Base-by-base conservation (phyloP, 2,329 filamentous ascomycete species). In the Trichoderma koningii region DNA sequence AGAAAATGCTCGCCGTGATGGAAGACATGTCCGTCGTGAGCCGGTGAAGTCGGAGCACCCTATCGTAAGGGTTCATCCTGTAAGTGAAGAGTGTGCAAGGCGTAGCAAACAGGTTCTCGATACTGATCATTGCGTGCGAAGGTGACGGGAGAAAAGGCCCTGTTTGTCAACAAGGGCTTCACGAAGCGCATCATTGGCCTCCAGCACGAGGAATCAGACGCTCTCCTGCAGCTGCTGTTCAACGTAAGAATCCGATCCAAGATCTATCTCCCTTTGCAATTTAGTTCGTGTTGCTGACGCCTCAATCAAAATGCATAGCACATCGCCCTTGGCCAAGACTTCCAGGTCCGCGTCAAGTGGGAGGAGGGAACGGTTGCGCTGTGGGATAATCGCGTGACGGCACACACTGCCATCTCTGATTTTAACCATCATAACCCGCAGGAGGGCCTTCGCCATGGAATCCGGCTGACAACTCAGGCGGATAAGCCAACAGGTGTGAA, bases 341-440 rank as follows among this genome's bases (percentile, higher is more conserved):
- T 82, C 67, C 76, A 76, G 26, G 81, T 83, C 6, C 73, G 81
- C 2, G 83, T 80, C 76, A 83, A 81, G 66, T 84, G 82, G 81
- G 71, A 75, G 0, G 78, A 80, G 7, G 81, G 81, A 0, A 79
- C 77, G 34, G 78, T 83, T 5, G 81, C 81, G 1, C 79, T 83
- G 71, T 83, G 81, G 81, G 82, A 84, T 63, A 83, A 83, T 67
- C 52, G 69, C 30, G 63, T 64, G 12, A 60, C 55, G 2, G 63
- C 63, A 14, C 63, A 64, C 34, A 59, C 53, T 28, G 63, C 63
- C 34, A 64, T 64, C 28, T 60, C 63, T 9, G 63, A 60, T 23
- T 63, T 52, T n/a, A 44, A 63, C 30, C 26, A 47, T 17, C 61
- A 55, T 17, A 63, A 63, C 17, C 61, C 61, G 15, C 61, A 63